Conservation (phyloP, 441 rosid species). For the Capsella rubella region DNA sequence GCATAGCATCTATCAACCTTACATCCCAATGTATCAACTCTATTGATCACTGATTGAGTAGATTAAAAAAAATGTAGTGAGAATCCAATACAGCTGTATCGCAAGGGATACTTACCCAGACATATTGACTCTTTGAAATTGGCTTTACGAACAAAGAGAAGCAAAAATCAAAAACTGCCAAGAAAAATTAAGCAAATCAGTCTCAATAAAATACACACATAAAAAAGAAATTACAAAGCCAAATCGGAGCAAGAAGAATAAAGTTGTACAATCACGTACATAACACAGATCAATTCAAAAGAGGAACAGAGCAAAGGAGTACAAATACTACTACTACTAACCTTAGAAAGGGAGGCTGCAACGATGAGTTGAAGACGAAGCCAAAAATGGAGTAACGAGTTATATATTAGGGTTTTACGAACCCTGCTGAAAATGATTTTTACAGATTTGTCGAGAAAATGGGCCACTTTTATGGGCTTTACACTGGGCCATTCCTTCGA, state of each 20-base stretch:
- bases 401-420: conserved; percentile 29
- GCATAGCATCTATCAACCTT: neutral
- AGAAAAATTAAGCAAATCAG: conserved; percentile 13
- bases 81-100: neutral
- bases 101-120: conserved; percentile 39
- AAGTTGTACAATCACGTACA: neutral
- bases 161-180: conserved; percentile 17
- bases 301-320: neutral
- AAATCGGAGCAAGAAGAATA: neutral
- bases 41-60: neutral
- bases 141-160: conserved; percentile 1
- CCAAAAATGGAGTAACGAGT: neutral
- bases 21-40: neutral
- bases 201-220: neutral
- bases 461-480: conserved; percentile 11
- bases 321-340: conserved; percentile 8
- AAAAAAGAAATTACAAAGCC: neutral
- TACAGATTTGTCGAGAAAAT: neutral
- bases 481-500: neutral
- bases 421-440: neutral
- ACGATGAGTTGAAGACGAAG: neutral
- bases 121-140: conserved; percentile 36
- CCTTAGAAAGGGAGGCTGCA: conserved; percentile 36
- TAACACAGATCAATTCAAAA: neutral
- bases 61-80: neutral